Base-by-base conservation (phyloP, 305 asterid genomes). In the Fraxinus nigra region DNA sequence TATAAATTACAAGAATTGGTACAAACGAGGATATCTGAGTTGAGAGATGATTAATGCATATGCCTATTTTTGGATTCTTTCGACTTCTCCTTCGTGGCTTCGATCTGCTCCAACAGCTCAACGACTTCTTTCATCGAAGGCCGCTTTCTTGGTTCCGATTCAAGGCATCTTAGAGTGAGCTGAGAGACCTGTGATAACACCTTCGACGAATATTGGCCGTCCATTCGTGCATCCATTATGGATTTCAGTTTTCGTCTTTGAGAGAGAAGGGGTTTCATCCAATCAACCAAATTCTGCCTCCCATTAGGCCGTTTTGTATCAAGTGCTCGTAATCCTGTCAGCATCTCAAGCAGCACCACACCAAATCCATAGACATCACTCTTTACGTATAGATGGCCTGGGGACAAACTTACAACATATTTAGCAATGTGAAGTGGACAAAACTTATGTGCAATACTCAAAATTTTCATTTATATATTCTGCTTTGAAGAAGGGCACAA, bases 311-410 rank as follows among this genome's bases (percentile, higher is more conserved):
- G 87, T 83, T 24, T 85, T 2, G 81, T 75, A 56, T 92, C 91
- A 0, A 88, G 90, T 70, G 93, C 92, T 80, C 92, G 84, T 78
- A 85, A 83, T 11, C 97, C 95, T 13, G 97, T 91, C 82, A 92
- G 18, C 72, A 91, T 82, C 87, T 92, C 97, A 11, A 92, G 94
- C 85, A 92, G 85, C 86, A 92, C 97, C 43, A 92, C 95, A 0
- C 97, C 97, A 54, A 89, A 92, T 1, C 95, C 92, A 75, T 91
- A 92, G 74, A 92, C 92, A 11, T 92, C 93, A 75, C 94, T 89
- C 88, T 91, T 89, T 78, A 90, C 91, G 9, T 91, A 91, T 26
- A 91, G 89, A 84, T 91, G 95, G 24, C 97, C 95, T 89, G 81
- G 78, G 35, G 38, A 79, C 22, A 35, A 63, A 26, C 11, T 48